phyloP scores from a whole-genome alignment of 2,329 filamentous ascomycete genomes.

The Ophidiomyces ophidiicola region DNA sequence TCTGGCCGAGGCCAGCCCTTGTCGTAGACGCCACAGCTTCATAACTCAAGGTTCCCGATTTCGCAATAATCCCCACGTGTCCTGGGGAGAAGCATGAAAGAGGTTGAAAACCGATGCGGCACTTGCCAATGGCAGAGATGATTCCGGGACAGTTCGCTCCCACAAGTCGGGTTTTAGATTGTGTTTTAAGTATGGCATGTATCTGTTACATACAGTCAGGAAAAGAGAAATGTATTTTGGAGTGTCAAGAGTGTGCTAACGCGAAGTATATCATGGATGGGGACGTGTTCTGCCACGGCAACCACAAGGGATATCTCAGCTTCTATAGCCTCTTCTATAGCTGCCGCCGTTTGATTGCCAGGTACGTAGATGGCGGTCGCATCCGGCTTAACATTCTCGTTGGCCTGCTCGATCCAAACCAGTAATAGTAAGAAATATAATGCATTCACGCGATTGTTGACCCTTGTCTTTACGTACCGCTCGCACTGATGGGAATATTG shows the following conservation, averaged over 20 bases:
- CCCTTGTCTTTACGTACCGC: slow-evolving; percentile 40
- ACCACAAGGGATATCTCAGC: slow-evolving; percentile 67
- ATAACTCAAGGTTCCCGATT: slow-evolving; percentile 68
- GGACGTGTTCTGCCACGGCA: slow-evolving; percentile 68
- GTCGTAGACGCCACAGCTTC: slow-evolving; percentile 66
- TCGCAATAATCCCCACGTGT: slow-evolving; percentile 63
- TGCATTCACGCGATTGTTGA: neutral
- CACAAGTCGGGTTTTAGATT: slow-evolving; percentile 59
- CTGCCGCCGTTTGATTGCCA: slow-evolving; percentile 57
- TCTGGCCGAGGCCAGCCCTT: slow-evolving; percentile 62
- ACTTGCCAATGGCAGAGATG: slow-evolving; percentile 58
- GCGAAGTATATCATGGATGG: slow-evolving; percentile 63
- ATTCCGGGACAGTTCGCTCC: slow-evolving; percentile 75
- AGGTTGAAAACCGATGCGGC: slow-evolving; percentile 65
- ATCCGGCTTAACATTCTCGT: slow-evolving; percentile 58
- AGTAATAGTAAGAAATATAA: neutral
- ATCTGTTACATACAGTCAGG: slow-evolving; percentile 33
- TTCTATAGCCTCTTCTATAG: slow-evolving; percentile 69
- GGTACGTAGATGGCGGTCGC: slow-evolving; percentile 71
- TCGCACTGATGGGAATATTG: slow-evolving; percentile 56
- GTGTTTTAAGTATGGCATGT: slow-evolving; percentile 57
- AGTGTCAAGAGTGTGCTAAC: slow-evolving; percentile 28
- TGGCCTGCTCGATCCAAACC: slow-evolving; percentile 48
- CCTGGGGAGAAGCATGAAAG: slow-evolving; percentile 59
- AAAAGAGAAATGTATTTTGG: neutral